Base-by-base conservation (phyloP, 257 asterid genomes). In the Fraxinus pennsylvanica region DNA sequence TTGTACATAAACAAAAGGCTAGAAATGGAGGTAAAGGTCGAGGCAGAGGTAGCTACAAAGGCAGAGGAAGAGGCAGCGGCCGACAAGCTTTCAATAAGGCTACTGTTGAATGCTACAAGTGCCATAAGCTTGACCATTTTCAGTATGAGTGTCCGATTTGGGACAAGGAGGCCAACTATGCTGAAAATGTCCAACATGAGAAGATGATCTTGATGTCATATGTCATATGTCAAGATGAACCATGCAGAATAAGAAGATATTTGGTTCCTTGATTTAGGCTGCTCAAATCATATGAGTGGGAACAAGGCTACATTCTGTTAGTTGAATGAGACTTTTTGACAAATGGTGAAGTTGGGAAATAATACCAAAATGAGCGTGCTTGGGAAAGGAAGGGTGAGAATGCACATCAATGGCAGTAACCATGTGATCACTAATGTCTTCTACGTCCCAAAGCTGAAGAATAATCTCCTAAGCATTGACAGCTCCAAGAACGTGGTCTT, bases 241-340 rank as follows among this genome's bases (percentile, higher is more conserved):
- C 9, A 71, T 17, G 50, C 1, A 30, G 21, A 71, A 71, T 5
- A 54, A 71, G n/a, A 71, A 36, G 25, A 6, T 38, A 38, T 71
- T 30, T 71, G 74, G 74, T 71, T 71, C 50, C n/a, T 71, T 71
- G 74, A 71, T 35, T 71, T 54, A 9, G 25, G 74, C 25, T 71
- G 74, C 50, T 29, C 4, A 9, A 71, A 71, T 71, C 74, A 71
- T 15, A 72, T 72, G 35, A 29, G 35, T 43, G 65, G 63, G 39
- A 38, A 72, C 25, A 72, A 72, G n/a, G 41, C 59, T 38, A 14
- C 50, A 54, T 72, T 72, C 33, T 72, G 17, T 10, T 2, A 43
- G 61, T 27, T 72, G 36, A n/a, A 72, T 39, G 59, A 72, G 17
- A 39, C 50, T 19, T 72, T 72, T n/a, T 4, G 17, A 7, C 25